Conservation (phyloP, 1,139 yeast genomes). For the Pneumocystis murina region DNA sequence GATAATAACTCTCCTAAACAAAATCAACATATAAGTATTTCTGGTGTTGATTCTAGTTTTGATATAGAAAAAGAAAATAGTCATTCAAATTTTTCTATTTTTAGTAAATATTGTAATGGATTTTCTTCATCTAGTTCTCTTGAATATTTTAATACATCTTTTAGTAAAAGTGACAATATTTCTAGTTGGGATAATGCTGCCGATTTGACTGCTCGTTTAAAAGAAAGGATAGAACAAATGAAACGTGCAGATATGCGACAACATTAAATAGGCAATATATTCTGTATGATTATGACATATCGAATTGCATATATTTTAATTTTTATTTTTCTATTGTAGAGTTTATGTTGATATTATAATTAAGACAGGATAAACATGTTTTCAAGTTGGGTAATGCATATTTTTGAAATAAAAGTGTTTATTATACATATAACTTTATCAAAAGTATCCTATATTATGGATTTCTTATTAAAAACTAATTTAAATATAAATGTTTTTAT, state of each 20-base stretch:
- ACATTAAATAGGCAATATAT: not conserved
- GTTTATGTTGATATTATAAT: not conserved
- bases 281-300: not conserved
- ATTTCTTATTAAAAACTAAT: not conserved
- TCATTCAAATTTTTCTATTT: not conserved
- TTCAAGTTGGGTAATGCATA: not conserved
- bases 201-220: constrained; percentile 70
- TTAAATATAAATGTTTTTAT: not conserved
- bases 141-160: not conserved
- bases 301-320: not conserved
- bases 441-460: not conserved
- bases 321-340: not conserved
- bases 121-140: not conserved
- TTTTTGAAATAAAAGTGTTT: not conserved
- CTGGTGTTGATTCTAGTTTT: not conserved
- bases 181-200: constrained; percentile 67
- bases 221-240: constrained; percentile 82
- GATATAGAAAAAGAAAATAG: not conserved
- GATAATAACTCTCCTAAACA: not conserved
- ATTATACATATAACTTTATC: not conserved
- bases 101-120: not conserved
- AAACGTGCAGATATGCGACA: constrained; percentile 23
- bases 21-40: not conserved
- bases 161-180: not conserved
- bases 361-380: not conserved